These are phyloP conservation scores for Colletotrichum gloeosporioides DNA, from an alignment of 2,329 filamentous ascomycete genomes.

Conservation along the genomic window DNA sequence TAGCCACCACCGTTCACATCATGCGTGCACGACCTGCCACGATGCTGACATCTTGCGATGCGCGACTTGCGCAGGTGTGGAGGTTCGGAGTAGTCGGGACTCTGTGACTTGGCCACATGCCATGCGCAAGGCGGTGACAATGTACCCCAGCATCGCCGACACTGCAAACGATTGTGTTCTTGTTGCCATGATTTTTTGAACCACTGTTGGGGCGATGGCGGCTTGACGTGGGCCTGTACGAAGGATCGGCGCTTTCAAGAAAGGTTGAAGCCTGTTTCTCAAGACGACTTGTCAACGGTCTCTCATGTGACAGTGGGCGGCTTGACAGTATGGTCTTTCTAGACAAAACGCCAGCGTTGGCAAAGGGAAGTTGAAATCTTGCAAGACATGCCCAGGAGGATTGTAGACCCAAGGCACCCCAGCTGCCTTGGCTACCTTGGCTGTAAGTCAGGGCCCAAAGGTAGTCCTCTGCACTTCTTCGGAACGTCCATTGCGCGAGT, in stretches of 20 bases:
- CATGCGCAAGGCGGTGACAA: not conserved
- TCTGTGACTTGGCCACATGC: not conserved
- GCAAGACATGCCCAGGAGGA: not conserved
- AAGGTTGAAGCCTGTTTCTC: not conserved
- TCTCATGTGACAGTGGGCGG: not conserved
- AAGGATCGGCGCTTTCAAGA: not conserved
- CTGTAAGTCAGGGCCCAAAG: not conserved
- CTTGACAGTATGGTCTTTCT: not conserved
- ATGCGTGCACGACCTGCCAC: not conserved
- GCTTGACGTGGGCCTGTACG: not conserved
- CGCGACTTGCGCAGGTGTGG: not conserved
- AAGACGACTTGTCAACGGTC: not conserved
- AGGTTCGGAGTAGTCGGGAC: not conserved
- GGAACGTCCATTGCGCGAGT: not conserved
- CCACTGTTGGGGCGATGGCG: not conserved
- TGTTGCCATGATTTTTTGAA: not conserved
- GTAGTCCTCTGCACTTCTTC: not conserved
- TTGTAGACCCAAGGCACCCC: not conserved
- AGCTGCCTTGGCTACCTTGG: not conserved
- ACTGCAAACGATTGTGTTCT: not conserved
- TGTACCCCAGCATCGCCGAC: not conserved
- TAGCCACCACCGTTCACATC: not conserved
- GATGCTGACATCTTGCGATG: not conserved
- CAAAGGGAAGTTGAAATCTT: not conserved
- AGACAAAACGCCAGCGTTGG: not conserved